phyloP scores from a whole-genome alignment of 1,139 yeast genomes.

The Pichia sp. region DNA sequence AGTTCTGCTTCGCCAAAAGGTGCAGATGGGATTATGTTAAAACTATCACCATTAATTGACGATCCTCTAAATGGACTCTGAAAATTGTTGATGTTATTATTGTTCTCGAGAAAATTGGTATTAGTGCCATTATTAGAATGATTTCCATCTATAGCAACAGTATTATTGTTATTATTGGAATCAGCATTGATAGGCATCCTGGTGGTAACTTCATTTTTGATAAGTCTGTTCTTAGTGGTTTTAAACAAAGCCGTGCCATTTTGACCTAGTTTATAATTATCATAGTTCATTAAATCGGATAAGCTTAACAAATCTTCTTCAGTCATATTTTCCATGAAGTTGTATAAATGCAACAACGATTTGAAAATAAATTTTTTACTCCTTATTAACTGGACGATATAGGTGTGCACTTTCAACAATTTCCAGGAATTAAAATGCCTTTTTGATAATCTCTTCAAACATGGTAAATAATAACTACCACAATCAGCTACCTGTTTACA shows the following conservation, averaged over 20 bases:
- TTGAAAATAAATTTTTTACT: conserved; percentile 8
- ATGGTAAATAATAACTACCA: conserved; percentile 9
- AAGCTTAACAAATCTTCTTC: conserved; percentile 18
- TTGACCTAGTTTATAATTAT: conserved; percentile 3
- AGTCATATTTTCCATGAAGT: conserved; percentile 17
- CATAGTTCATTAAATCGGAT: conserved; percentile 14
- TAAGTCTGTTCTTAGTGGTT: neutral
- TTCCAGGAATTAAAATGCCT: conserved; percentile 53
- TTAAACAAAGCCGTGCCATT: conserved; percentile 3
- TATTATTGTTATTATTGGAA: no score
- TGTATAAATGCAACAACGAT: conserved; percentile 3
- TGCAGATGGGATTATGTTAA: neutral
- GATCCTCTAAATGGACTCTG: no score
- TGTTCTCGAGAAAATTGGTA: neutral
- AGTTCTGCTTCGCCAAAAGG: neutral
- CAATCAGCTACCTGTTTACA: conserved; percentile 17
- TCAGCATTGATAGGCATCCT: no score
- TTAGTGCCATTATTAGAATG: neutral
- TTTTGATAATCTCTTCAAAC: conserved; percentile 24
- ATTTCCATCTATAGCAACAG: neutral
- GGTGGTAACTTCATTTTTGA: no score
- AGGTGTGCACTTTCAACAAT: conserved; percentile 43
- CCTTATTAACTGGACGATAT: conserved; percentile 35
- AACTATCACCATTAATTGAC: neutral
- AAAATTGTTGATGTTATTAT: no score